These are phyloP conservation scores for Calocybe cyanea DNA, from an alignment of 768 basidiomycete genomes.

Conservation along the genomic window DNA sequence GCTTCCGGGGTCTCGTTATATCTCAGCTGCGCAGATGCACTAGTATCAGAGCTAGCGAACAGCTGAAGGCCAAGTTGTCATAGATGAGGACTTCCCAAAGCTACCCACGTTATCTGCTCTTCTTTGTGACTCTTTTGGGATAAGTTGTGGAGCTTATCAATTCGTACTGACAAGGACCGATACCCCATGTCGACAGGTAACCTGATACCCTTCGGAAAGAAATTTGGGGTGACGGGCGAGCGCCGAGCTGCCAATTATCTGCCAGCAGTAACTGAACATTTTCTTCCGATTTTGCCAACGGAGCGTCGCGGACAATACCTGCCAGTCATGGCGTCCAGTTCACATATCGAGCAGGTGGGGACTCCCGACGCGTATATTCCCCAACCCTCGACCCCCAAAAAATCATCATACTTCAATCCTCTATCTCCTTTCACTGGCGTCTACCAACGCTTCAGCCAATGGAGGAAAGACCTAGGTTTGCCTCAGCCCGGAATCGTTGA, in stretches of 20 bases:
- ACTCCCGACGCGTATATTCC: conserved; percentile 34
- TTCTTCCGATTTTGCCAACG: conserved; percentile 29
- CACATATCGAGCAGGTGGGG: conserved; percentile 39
- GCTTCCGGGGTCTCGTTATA: too few species aligned
- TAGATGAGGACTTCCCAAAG: neutral
- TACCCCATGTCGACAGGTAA: too few species aligned
- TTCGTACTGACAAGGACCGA: neutral
- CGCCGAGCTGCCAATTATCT: conserved; percentile 1
- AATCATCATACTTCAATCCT: conserved; percentile 37
- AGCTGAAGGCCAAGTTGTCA: too few species aligned
- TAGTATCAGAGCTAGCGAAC: too few species aligned
- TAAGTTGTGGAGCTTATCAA: conserved; percentile 3
- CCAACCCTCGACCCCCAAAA: conserved; percentile 26
- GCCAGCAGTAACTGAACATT: conserved; percentile 19
- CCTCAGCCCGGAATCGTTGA: conserved; percentile 92
- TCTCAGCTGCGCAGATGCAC: too few species aligned
- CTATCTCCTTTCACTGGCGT: conserved; percentile 61
- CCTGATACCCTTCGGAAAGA: neutral
- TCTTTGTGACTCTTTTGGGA: neutral
- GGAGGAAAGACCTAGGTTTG: conserved; percentile 78
- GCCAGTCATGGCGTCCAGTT: conserved; percentile 42
- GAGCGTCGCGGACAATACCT: conserved; percentile 18
- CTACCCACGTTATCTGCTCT: neutral
- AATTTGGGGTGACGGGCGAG: conserved; percentile 3
- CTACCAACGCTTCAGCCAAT: conserved; percentile 72